Percentiles rank a stretch among this genome's conserved stretches.
These are phyloP conservation scores for Cercospora sp. DNA, from an alignment of 2,329 filamentous ascomycete species.

Conservation along the genomic window DNA sequence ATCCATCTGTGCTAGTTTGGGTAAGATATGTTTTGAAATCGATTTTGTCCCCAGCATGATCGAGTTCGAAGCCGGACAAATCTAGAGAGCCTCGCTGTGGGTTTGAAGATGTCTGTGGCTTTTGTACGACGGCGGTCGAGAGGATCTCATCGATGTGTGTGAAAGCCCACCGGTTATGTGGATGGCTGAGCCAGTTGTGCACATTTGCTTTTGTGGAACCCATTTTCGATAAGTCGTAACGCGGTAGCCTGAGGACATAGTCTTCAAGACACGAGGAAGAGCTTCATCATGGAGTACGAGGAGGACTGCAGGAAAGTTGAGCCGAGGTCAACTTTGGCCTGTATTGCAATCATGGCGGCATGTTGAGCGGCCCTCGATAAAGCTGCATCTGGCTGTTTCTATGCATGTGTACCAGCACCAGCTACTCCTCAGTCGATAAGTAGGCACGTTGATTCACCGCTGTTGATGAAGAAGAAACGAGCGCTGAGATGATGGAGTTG, in stretches of 20 bases:
- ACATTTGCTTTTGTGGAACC: conserved; percentile 17
- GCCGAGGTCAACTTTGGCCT: neutral
- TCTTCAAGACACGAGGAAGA: neutral
- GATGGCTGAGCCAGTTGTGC: conserved; percentile 29
- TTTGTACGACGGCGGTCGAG: conserved; percentile 20
- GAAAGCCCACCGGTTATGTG: conserved; percentile 29
- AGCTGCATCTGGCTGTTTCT: neutral
- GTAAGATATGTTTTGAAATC: conserved; percentile 21
- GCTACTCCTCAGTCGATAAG: neutral
- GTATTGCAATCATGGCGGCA: neutral
- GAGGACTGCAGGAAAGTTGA: neutral
- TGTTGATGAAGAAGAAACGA: neutral
- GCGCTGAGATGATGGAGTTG: neutral
- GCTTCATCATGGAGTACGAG: neutral
- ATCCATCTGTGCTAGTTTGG: conserved; percentile 26
- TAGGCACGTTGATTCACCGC: neutral
- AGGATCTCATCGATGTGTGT: conserved; percentile 30
- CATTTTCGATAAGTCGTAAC: neutral
- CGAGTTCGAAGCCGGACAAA: conserved; percentile 23
- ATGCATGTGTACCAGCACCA: neutral
- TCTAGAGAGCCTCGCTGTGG: neutral
- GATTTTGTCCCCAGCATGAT: conserved; percentile 16
- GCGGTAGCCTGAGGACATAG: too few species aligned
- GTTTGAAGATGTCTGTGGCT: conserved; percentile 1
- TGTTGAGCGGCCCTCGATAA: neutral